Base-by-base conservation (phyloP, 164 flowering plant species). In the Santalum album region DNA sequence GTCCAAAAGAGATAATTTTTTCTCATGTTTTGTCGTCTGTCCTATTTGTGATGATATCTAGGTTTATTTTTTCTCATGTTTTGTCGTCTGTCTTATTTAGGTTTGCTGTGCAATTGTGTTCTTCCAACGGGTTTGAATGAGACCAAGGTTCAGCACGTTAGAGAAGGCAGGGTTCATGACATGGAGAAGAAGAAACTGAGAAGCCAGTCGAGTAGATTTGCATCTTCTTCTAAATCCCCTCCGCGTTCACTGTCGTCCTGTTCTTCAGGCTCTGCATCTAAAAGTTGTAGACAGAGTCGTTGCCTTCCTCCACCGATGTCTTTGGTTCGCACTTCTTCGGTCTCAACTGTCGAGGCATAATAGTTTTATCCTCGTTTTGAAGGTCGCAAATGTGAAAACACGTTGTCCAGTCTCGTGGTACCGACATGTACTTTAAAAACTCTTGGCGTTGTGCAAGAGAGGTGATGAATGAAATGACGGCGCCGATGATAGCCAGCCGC, bases 81-180 rank as follows among this genome's bases (percentile, higher is more conserved):
- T n/a, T n/a, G n/a, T n/a, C n/a, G n/a, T n/a, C n/a, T n/a, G n/a
- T n/a, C n/a, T n/a, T 27, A 60, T 61, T 32, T 15, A 86, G 95
- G 90, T 59, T 60, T 78, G 6, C 24, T 86, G 56, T 86, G 95
- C 69, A 78, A 75, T 43, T 86, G 95, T 57, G 95, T 86, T 51
- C 86, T 86, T 49, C 95, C 95, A 1, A 76, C 75, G 5, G 75
- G 75, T 12, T 46, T 86, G 67, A 72, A 77, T 35, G 79, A 77
- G 49, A 66, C 78, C 19, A 75, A 75, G 64, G 75, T 83, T 23
- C 69, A 72, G 42, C 76, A 75, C 42, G 58, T 67, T 12, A 69
- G 64, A 66, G 21, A 19, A 43, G 50, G 77, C 42, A 73, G 68
- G 43, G 69, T 35, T 53, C 6, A 15, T 12, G 77, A 65, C 18